phyloP scores from a whole-genome alignment of 768 basidiomycete genomes.

The Stropharia rugosoannulata region DNA sequence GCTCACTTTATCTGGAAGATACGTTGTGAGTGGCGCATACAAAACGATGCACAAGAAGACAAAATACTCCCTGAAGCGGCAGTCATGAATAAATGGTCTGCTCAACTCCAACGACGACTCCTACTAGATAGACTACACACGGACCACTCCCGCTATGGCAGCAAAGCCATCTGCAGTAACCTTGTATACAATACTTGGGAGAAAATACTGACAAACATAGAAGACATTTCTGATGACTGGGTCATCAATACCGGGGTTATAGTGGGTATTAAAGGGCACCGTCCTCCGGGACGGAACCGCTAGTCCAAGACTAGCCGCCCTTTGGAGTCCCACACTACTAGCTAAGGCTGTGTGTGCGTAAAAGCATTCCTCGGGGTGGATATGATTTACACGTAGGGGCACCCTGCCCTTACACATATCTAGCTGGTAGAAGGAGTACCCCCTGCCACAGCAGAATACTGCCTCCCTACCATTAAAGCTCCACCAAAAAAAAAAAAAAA shows the following conservation, averaged over 20 bases:
- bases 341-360: too few species aligned
- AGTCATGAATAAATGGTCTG: slow-evolving; percentile 16
- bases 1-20: slow-evolving; percentile 28
- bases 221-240: slow-evolving; percentile 18
- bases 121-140: slow-evolving; percentile 15
- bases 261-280: slow-evolving; percentile 27
- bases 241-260: slow-evolving; percentile 23
- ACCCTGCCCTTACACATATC: too few species aligned
- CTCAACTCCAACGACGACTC: slow-evolving; percentile 14
- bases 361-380: too few species aligned
- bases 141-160: slow-evolving; percentile 10
- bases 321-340: slow-evolving; percentile 15
- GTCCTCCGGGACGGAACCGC: slow-evolving; percentile 1
- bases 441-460: too few species aligned
- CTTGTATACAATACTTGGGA: slow-evolving; percentile 22
- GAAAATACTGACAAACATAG: slow-evolving; percentile 11
- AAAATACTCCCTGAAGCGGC: neutral
- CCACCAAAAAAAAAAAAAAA: too few species aligned
- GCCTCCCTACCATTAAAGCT: too few species aligned
- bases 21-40: slow-evolving; percentile 21
- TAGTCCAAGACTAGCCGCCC: neutral
- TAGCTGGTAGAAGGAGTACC: too few species aligned
- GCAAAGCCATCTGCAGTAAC: slow-evolving; percentile 3
- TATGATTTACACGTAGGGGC: too few species aligned
- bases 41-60: slow-evolving; percentile 1